Percentiles rank a stretch among this genome's conserved stretches.
These are phyloP conservation scores for Pseudogymnoascus sp. DNA, from an alignment of 2,329 filamentous ascomycete species.

Conservation along the genomic window DNA sequence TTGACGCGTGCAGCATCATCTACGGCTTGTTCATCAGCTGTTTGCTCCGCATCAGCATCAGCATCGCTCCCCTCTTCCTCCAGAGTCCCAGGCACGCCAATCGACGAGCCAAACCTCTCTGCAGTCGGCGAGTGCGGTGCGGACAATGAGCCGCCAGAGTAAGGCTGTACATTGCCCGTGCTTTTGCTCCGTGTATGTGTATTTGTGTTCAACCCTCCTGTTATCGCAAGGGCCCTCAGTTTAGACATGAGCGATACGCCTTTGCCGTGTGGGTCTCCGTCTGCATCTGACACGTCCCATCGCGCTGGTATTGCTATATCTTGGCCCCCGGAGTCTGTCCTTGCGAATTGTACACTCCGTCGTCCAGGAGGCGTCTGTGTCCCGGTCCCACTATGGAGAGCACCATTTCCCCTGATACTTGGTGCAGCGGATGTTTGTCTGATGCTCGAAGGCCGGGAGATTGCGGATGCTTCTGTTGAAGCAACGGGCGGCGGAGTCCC, in stretches of 20 bases:
- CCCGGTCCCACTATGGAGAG: conserved; percentile 13
- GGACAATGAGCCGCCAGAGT: conserved; percentile 33
- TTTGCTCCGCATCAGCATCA: conserved; percentile 78
- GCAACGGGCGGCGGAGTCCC: not conserved
- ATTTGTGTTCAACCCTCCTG: conserved; percentile 29
- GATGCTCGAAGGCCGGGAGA: conserved; percentile 1
- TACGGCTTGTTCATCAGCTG: conserved; percentile 64
- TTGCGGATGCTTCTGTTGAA: not conserved
- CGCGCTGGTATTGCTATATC: conserved; percentile 46
- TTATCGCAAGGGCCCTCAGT: conserved; percentile 63
- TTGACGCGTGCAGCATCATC: conserved; percentile 44
- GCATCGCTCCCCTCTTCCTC: conserved; percentile 58
- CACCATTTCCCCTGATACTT: not conserved
- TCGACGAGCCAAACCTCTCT: conserved; percentile 38
- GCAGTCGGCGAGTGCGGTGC: conserved; percentile 42
- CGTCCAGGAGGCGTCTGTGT: conserved; percentile 34
- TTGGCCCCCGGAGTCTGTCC: conserved; percentile 38
- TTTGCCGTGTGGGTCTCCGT: conserved; percentile 49
- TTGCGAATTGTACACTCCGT: conserved; percentile 70
- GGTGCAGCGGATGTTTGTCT: conserved; percentile 2
- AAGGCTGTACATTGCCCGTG: conserved; percentile 21
- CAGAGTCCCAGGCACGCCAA: conserved; percentile 42
- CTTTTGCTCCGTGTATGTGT: conserved; percentile 39
- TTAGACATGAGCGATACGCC: conserved; percentile 68
- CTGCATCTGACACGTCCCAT: conserved; percentile 50